A percentile compares a stretch with the other conserved stretches of the same genome.
Evolutionary conservation across 257 asterid species (phyloP).

Genomic region (Solanum neorickii): DNA sequence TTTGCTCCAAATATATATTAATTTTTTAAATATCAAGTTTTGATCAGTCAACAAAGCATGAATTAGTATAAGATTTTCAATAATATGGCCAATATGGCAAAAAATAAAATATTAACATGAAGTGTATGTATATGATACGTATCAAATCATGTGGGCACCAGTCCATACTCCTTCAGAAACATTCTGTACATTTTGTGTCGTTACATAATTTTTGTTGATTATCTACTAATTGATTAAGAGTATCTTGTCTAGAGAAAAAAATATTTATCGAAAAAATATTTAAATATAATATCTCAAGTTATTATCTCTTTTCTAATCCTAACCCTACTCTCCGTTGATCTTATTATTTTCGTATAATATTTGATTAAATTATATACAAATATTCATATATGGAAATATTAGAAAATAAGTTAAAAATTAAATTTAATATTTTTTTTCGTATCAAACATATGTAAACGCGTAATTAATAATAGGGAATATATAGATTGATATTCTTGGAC

Average conservation of each 20-base stretch:
- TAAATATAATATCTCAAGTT: background rate
- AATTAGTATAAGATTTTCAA: background rate
- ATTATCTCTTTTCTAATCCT: background rate
- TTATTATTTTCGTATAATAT: background rate
- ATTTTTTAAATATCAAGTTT: background rate
- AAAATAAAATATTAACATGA: background rate
- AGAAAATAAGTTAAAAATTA: background rate
- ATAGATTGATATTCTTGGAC: background rate
- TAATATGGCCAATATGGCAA: background rate
- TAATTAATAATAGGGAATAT: background rate
- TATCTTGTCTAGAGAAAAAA: background rate
- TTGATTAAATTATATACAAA: background rate
- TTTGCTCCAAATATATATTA: background rate
- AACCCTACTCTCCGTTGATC: background rate
- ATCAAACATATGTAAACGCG: background rate
- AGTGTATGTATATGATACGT: background rate
- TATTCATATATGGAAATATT: rapidly evolving
- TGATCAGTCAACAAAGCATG: background rate
- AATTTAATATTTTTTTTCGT: background rate
- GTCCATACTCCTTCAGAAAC: conserved; percentile 23
- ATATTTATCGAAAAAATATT: background rate
- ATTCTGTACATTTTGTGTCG: conserved; percentile 25
- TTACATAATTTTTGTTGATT: background rate
- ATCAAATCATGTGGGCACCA: conserved; percentile 19
- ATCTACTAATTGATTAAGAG: background rate